Conservation (phyloP, 2,329 filamentous ascomycete genomes). For the Curvularia hawaiiensis region DNA sequence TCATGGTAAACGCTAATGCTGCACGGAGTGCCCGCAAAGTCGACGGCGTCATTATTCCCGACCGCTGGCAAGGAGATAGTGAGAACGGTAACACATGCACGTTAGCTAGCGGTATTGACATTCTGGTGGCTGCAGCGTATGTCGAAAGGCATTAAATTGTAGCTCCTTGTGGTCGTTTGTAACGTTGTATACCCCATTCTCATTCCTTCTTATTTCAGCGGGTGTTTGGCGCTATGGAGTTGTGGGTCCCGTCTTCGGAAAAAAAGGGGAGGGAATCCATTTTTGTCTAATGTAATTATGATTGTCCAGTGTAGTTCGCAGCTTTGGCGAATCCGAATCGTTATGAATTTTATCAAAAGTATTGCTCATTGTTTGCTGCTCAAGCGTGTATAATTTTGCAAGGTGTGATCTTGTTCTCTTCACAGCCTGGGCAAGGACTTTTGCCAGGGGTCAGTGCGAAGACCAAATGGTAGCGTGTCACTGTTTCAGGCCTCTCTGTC, state of each 20-base stretch:
- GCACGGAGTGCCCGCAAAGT: conserved; percentile 36
- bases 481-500: neutral
- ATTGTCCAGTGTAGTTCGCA: neutral
- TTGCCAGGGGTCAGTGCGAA: neutral
- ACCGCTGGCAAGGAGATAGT: conserved; percentile 65
- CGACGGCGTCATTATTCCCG: conserved; percentile 56
- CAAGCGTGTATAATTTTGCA: neutral
- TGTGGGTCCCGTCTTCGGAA: neutral
- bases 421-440: neutral
- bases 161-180: conserved; percentile 2
- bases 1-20: conserved; percentile 43
- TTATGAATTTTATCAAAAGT: neutral
- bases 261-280: neutral
- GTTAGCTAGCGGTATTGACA: conserved; percentile 69
- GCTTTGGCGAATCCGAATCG: neutral
- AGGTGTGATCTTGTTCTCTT: neutral
- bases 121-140: conserved; percentile 59
- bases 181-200: conserved; percentile 14
- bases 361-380: neutral
- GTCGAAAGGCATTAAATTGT: conserved; percentile 7
- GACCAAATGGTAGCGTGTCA: neutral
- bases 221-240: conserved; percentile 6
- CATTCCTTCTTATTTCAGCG: neutral
- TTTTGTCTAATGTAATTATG: conserved; percentile 13
- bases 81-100: conserved; percentile 58